Base-by-base conservation (phyloP, 2,329 filamentous ascomycete species). In the Dactylellina sp. region DNA sequence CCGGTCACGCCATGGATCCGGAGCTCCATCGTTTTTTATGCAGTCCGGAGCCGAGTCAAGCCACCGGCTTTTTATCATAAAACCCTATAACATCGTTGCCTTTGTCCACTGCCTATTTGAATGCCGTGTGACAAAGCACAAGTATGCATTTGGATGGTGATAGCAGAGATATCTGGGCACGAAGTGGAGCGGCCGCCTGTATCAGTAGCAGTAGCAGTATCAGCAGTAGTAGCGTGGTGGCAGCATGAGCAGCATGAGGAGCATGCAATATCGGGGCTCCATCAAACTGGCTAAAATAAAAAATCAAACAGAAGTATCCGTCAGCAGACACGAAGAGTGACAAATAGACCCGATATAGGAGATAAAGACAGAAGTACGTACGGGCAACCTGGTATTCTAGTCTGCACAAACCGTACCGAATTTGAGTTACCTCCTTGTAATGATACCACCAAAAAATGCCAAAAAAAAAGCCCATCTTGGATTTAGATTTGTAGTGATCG, bases 1-100 rank as follows among this genome's bases (percentile, higher is more conserved):
- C 66, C 66, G 66, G 59, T 71, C 66, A 71, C 66, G 59, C 66
- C 66, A 71, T 71, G 66, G 59, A 71, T 57, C 66, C 66, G 66
- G 66, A 71, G 66, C 66, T 71, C 66, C 66, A 71, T 62, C 28
- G 22, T 60, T 32, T 9, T 59, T 62, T 63, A 63, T 62, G 66
- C 66, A 71, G 42, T 50, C 59, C 66, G 59, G 66, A 71, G 50
- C 66, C 66, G 66, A 71, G 59, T 71, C 50, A 64, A 71, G 66
- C 66, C 66, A 71, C 66, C 66, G 57, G 57, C 59, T 63, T 64
- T 71, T 71, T 71, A 49, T 40, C 49, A 55, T 49, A 39, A 37
- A 62, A 64, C 47, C n/a, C n/a, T 39, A 49, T 46, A 55, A 35
- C 40, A 46, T 37, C 59, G 16, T 32, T 35, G 12, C 16, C 16